Percentiles rank a stretch among this genome's conserved stretches.
Evolutionary conservation across 2,329 filamentous ascomycete species (phyloP).

Genomic region (Botrytis byssoidea): DNA sequence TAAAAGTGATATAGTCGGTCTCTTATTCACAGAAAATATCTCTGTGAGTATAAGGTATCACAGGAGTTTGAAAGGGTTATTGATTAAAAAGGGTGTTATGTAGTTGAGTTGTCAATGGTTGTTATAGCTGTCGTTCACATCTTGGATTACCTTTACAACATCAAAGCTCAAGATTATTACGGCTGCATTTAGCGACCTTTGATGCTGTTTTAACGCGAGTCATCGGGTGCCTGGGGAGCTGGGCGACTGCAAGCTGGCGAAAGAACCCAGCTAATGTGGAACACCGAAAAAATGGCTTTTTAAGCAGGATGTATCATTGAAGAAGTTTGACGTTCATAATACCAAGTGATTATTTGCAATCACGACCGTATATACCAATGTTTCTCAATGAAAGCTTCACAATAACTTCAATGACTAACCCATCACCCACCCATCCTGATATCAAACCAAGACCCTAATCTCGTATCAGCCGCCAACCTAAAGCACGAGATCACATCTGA

Average conservation of each 20-base stretch:
- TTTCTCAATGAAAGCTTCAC: not conserved
- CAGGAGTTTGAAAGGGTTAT: not conserved
- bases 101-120: conserved; percentile 17
- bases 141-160: conserved; percentile 21
- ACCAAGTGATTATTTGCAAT: not conserved
- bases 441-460: not conserved
- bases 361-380: not conserved
- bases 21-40: not conserved
- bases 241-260: conserved; percentile 12
- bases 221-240: conserved; percentile 21
- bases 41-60: not conserved
- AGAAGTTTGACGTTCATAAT: not conserved
- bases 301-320: not conserved
- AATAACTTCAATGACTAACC: not conserved
- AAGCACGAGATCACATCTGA: conserved; percentile 6
- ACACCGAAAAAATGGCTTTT: not conserved
- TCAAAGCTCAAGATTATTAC: conserved; percentile 19
- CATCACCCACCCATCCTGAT: not conserved
- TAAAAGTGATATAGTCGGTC: not conserved
- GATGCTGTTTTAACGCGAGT: conserved; percentile 19
- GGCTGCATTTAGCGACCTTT: conserved; percentile 9
- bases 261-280: not conserved
- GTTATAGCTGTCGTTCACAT: conserved; percentile 18
- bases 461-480: not conserved
- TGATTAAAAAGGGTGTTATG: conserved; percentile 6